phyloP scores from a whole-genome alignment of 192 early-diverging fungal genomes.

The Gonapodya sp. region DNA sequence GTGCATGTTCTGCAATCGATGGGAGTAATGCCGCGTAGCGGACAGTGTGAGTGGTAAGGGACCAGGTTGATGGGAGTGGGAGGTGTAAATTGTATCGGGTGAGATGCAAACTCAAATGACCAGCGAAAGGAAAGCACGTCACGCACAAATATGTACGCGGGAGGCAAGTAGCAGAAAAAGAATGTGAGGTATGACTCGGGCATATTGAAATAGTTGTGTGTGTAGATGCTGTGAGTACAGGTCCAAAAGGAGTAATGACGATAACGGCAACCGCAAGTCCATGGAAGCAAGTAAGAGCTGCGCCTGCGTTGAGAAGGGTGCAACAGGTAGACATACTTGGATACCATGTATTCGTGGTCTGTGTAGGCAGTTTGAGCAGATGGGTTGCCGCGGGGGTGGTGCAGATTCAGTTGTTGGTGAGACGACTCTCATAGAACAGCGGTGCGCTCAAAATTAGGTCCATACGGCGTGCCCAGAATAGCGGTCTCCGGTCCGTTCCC shows the following conservation, averaged over 20 bases:
- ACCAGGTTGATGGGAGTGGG: neutral
- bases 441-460: too few relatives aligned
- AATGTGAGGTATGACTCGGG: neutral
- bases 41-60: too few relatives aligned
- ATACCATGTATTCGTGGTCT: conserved; percentile 2
- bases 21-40: too few relatives aligned
- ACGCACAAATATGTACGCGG: neutral
- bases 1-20: neutral
- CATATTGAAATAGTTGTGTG: neutral
- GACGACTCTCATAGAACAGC: too few relatives aligned
- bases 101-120: neutral
- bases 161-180: neutral
- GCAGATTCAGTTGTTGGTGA: too few relatives aligned
- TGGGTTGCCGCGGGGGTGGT: too few relatives aligned
- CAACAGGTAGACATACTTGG: neutral
- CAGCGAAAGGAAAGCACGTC: too few relatives aligned
- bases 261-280: neutral
- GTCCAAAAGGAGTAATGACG: neutral
- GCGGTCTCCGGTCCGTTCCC: too few relatives aligned
- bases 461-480: too few relatives aligned
- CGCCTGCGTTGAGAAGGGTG: too few relatives aligned
- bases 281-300: too few relatives aligned
- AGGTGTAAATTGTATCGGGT: neutral
- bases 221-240: neutral
- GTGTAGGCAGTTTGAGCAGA: neutral